Conservation (phyloP, 495 filamentous ascomycete species). For the Penicillium egyptiacum region DNA sequence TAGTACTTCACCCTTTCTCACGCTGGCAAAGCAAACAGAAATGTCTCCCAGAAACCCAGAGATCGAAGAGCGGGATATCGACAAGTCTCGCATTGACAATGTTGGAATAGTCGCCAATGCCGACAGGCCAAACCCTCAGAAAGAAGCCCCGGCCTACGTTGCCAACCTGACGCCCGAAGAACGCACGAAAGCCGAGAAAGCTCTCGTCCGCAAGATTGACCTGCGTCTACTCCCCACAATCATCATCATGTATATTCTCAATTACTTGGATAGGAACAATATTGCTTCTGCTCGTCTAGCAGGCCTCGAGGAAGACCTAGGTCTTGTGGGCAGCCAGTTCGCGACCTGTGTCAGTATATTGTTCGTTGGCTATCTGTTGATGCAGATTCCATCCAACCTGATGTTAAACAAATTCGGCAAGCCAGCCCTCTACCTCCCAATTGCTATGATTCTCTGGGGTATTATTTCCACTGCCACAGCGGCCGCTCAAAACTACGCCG, state of each 20-base stretch:
- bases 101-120: conserved; percentile 43
- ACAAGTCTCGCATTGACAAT: conserved; percentile 65
- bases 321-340: conserved; percentile 50
- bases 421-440: conserved; percentile 64
- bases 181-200: conserved; percentile 46
- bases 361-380: conserved; percentile 67
- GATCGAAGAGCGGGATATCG: conserved; percentile 29
- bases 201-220: conserved; percentile 65
- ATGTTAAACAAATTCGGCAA: conserved; percentile 50
- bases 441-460: conserved; percentile 69
- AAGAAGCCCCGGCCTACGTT: conserved; percentile 53
- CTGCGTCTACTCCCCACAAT: conserved; percentile 59
- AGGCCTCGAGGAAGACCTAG: conserved; percentile 52
- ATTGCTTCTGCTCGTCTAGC: conserved; percentile 53
- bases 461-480: conserved; percentile 65
- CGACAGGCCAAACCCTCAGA: conserved; percentile 32
- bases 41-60: conserved; percentile 33
- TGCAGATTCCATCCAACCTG: conserved; percentile 50
- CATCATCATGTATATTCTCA: conserved; percentile 75
- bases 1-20: neutral
- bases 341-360: conserved; percentile 63
- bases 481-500: conserved; percentile 56
- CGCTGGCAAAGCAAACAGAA: neutral
- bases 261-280: conserved; percentile 74
- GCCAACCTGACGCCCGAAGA: conserved; percentile 50